A percentile compares a stretch with the other conserved stretches of the same genome.
phyloP scores from a whole-genome alignment of 2,329 filamentous ascomycete genomes.

The Emmonsiellopsis sp. region DNA sequence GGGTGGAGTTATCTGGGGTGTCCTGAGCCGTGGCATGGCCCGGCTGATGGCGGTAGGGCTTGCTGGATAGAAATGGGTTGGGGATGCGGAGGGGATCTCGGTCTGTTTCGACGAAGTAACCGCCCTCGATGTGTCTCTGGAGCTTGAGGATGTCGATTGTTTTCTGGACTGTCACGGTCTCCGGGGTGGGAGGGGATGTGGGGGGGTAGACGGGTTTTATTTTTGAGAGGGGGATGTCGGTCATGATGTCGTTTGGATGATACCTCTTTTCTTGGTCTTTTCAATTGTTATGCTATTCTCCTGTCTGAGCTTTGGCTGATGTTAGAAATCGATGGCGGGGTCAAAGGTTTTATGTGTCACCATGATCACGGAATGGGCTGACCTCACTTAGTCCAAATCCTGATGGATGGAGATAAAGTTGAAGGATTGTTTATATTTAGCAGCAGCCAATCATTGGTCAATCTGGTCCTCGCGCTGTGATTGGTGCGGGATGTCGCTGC shows the following conservation, averaged over 20 bases:
- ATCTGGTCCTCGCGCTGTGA: no score
- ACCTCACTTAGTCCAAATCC: no score
- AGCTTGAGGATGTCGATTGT: conserved; percentile 42
- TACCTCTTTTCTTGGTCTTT: neutral
- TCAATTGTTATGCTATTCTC: neutral
- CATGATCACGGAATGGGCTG: no score
- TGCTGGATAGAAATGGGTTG: conserved; percentile 41
- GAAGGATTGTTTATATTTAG: no score
- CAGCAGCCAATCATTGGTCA: no score
- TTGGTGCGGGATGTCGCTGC: no score
- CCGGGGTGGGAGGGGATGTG: conserved; percentile 14
- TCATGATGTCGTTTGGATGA: conserved; percentile 2
- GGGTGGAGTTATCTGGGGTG: conserved; percentile 32
- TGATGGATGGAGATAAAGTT: no score
- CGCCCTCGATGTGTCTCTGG: conserved; percentile 52
- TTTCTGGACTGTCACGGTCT: conserved; percentile 24
- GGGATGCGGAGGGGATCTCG: conserved; percentile 43
- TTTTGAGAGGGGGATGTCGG: conserved; percentile 8
- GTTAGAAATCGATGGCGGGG: no score
- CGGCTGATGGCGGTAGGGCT: conserved; percentile 25
- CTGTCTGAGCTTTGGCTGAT: no score
- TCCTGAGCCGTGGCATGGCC: conserved; percentile 22
- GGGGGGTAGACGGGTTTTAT: conserved; percentile 21
- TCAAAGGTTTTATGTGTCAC: no score
- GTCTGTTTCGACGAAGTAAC: conserved; percentile 57